Percentiles rank a stretch among this genome's conserved stretches.
These are phyloP conservation scores for Puccinia polysora DNA, from an alignment of 1,284 basidiomycete genomes.

Conservation along the genomic window DNA sequence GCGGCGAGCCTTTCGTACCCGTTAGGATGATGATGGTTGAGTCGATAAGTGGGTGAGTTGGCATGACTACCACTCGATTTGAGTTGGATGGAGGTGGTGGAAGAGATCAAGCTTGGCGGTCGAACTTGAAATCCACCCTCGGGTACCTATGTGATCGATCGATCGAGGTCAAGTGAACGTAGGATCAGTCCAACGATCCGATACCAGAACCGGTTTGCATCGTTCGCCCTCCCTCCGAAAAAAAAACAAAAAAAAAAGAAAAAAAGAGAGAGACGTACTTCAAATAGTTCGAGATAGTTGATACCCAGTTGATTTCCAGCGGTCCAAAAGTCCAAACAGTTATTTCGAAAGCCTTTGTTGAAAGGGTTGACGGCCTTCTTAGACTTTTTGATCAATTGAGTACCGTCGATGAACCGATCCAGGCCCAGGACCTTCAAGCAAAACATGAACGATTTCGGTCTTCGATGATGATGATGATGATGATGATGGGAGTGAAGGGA, in stretches of 20 bases:
- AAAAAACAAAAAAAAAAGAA: not conserved
- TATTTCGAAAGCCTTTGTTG: slow-evolving; percentile 73
- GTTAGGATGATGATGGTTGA: not conserved
- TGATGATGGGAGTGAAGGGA: slow-evolving; percentile 9
- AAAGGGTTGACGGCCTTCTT: slow-evolving; percentile 81
- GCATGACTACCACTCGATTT: no score
- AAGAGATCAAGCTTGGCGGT: no score
- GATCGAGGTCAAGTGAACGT: no score
- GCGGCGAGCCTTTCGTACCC: slow-evolving; percentile 15
- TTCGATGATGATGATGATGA: not conserved
- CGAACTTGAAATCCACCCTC: slow-evolving; percentile 20
- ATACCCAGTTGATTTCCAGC: slow-evolving; percentile 76
- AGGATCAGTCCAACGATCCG: no score
- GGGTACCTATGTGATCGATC: slow-evolving; percentile 16
- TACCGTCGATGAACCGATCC: slow-evolving; percentile 85
- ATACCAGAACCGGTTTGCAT: no score
- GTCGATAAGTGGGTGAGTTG: no score
- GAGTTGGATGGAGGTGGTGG: no score
- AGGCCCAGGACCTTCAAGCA: slow-evolving; percentile 82
- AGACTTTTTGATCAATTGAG: slow-evolving; percentile 65
- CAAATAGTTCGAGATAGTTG: slow-evolving; percentile 82
- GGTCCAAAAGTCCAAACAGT: slow-evolving; percentile 95
- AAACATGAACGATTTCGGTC: slow-evolving; percentile 57
- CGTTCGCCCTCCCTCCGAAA: no score
- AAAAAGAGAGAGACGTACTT: slow-evolving; percentile 57